A percentile compares a stretch with the other conserved stretches of the same genome.
phyloP scores from a whole-genome alignment of 2,329 filamentous ascomycete species.

The Alternaria hordeiaustralica region DNA sequence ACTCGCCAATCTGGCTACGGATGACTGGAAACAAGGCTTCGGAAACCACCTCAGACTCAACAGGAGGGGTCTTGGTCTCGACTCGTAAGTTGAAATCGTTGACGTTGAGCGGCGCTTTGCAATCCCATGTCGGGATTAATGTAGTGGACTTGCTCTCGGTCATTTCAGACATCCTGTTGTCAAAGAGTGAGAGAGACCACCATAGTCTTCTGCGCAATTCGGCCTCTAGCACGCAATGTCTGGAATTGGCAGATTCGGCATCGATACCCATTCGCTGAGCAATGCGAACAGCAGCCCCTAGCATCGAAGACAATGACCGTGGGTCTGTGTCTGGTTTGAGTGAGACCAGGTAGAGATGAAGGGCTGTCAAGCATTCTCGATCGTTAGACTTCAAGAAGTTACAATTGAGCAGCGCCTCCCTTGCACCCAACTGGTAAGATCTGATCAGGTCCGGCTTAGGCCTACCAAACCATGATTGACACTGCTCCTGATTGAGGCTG shows the following conservation, averaged over 20 bases:
- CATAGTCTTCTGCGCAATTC: constrained; percentile 68
- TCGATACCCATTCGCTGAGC: constrained; percentile 67
- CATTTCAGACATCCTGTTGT: constrained; percentile 60
- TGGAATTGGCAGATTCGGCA: constrained; percentile 59
- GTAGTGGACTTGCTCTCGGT: constrained; percentile 59
- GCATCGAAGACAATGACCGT: constrained; percentile 60
- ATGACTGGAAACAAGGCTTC: constrained; percentile 61
- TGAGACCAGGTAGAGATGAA: constrained; percentile 64
- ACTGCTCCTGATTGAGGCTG: constrained; percentile 65
- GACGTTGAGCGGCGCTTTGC: constrained; percentile 58
- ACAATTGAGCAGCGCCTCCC: constrained; percentile 66
- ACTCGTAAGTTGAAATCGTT: constrained; percentile 57
- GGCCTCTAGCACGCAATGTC: constrained; percentile 62
- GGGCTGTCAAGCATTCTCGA: constrained; percentile 61
- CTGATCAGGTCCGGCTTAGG: constrained; percentile 60
- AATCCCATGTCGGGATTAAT: constrained; percentile 57
- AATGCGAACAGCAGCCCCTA: constrained; percentile 64
- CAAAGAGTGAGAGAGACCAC: constrained; percentile 66
- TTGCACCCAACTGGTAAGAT: constrained; percentile 66
- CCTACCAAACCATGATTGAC: constrained; percentile 57
- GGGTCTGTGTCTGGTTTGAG: constrained; percentile 57
- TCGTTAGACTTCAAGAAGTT: constrained; percentile 63
- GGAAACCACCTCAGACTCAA: constrained; percentile 50
- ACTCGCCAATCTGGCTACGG: constrained; percentile 56
- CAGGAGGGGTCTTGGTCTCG: constrained; percentile 49